Evolutionary conservation across 768 basidiomycete species (phyloP).

Genomic region (Cystobasidium onofrii): DNA sequence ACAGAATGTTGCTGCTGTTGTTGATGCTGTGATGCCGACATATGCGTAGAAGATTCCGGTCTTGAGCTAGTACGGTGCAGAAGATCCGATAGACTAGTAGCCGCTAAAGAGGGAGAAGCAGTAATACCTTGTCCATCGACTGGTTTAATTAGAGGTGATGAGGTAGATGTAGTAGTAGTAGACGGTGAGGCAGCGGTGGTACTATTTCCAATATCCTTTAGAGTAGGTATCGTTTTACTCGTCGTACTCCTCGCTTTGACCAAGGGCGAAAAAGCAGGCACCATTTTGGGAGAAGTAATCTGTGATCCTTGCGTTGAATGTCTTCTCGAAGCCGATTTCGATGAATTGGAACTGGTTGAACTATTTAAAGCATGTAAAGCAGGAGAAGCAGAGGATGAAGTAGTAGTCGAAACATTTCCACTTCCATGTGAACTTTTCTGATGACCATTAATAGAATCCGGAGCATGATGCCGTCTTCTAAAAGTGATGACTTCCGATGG

Average conservation of each 20-base stretch:
- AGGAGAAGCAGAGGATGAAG: not conserved
- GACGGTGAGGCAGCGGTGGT: not conserved
- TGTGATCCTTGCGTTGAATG: not conserved
- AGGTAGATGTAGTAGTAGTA: not conserved
- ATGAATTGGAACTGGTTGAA: not conserved
- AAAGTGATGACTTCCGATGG: slow-evolving; percentile 5
- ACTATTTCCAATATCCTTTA: not conserved
- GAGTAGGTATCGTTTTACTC: not conserved
- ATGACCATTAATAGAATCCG: not conserved
- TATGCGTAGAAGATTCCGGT: not conserved
- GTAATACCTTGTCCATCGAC: not conserved
- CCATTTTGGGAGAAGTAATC: not conserved
- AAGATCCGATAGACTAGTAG: not conserved
- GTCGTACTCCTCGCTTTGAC: not conserved
- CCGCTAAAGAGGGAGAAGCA: not conserved
- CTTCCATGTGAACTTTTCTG: slow-evolving; percentile 2
- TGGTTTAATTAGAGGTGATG: not conserved
- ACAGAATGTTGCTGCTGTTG: not conserved
- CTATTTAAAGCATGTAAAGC: not conserved
- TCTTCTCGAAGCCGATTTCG: not conserved
- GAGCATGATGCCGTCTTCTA: not conserved
- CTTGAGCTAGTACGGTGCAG: not conserved
- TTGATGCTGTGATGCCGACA: too few species aligned
- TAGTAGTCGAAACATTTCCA: not conserved
- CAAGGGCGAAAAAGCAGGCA: not conserved